Base-by-base conservation (phyloP, 2,329 filamentous ascomycete genomes). In the Conoideocrella luteorostrata region DNA sequence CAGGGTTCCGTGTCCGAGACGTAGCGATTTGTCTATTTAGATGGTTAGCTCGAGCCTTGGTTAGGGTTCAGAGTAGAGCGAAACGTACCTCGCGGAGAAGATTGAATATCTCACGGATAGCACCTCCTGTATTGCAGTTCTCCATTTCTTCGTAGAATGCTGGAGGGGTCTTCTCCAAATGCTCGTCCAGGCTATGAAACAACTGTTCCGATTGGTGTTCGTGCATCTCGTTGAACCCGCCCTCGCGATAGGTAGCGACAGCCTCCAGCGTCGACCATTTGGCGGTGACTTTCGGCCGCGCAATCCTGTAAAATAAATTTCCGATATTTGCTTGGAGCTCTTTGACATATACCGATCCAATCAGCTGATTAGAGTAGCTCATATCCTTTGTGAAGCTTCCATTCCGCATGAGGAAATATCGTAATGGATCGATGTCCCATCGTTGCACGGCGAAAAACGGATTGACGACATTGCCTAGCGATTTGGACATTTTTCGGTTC, bases 401-500 rank as follows among this genome's bases (percentile, higher is more conserved):
- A 48, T 90, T 84, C 48, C 84, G 78, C 50, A 88, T 78, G 51
- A 98, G 77, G 63, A 91, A 98, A 66, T 86, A 97, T 9, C 93
- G 84, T 74, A 98, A 81, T 1, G 82, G 76, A 61, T 98, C 94
- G 4, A 89, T 72, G 3, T 88, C 89, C 66, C 89, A 98, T 6
- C 90, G 79, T 50, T 95, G 84, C 38, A 97, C 77, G 11, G 93
- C 93, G 53, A 88, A 88, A 59, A 94, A 89, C 0, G 93, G 93
- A 57, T 95, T 93, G 34, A 98, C 91, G 2, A 95, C 91, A 60
- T 96, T 96, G 49, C 93, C 93, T 2, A 85, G 80, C 1, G 88
- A 95, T 64, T 98, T 98, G 48, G 90, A 91, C 90, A 98, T 98
- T 65, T 98, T 98, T 54, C 82, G 79, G 42, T 80, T 80, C 44